These are phyloP conservation scores for Auriscalpium microsporum DNA, from an alignment of 768 basidiomycete species.

Conservation along the genomic window DNA sequence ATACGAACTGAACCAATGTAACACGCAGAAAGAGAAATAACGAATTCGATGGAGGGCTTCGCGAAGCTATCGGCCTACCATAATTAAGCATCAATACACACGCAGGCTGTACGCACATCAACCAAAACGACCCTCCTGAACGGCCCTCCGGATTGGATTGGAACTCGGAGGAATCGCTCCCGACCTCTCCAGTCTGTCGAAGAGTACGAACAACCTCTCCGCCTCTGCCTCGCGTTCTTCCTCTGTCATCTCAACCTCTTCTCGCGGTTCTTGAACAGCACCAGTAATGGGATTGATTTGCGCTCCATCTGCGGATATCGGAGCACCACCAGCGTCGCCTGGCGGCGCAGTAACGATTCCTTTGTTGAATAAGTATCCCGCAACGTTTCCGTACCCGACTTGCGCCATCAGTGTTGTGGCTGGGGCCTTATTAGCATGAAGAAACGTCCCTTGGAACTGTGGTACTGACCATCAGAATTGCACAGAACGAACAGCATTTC, in stretches of 20 bases:
- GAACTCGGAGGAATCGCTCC: constrained; percentile 57
- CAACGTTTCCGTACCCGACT: constrained; percentile 92
- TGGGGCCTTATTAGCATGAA: constrained; percentile 17
- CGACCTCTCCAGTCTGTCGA: constrained; percentile 77
- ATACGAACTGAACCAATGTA: background rate
- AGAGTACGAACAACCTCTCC: constrained; percentile 85
- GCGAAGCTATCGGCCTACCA: background rate
- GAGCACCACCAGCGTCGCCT: constrained; percentile 23
- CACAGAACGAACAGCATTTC: constrained; percentile 84
- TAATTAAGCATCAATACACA: background rate
- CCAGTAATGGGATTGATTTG: constrained; percentile 85
- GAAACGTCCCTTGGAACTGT: background rate
- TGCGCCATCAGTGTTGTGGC: constrained; percentile 67
- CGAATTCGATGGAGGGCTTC: no score
- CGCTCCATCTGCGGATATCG: constrained; percentile 27
- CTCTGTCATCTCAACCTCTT: constrained; percentile 67
- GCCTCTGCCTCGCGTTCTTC: constrained; percentile 94
- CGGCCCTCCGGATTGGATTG: constrained; percentile 68
- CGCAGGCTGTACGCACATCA: background rate
- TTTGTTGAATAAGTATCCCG: constrained; percentile 89
- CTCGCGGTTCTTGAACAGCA: constrained; percentile 35
- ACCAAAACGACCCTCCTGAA: constrained; percentile 37
- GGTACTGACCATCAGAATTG: constrained; percentile 55
- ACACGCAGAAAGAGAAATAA: no score
- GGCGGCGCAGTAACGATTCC: constrained; percentile 66